These are phyloP conservation scores for Hymenoscyphus linearis DNA, from an alignment of 2,329 filamentous ascomycete genomes.

Conservation along the genomic window DNA sequence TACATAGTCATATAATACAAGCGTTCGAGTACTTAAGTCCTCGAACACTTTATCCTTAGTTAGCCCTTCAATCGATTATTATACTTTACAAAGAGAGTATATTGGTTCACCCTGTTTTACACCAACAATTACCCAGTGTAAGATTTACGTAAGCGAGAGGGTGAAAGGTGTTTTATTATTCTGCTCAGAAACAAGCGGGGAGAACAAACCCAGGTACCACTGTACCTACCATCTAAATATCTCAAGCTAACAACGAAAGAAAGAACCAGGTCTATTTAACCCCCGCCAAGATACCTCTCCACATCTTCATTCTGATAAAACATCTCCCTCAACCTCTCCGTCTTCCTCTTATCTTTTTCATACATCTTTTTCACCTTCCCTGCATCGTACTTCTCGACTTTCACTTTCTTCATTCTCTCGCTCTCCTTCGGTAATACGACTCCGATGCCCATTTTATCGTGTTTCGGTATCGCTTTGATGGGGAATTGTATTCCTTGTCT, in stretches of 20 bases:
- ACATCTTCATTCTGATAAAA: constrained; percentile 74
- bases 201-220: background rate
- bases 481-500: constrained; percentile 70
- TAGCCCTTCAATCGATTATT: no score
- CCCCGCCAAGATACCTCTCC: constrained; percentile 52
- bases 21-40: no score
- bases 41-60: no score
- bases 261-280: constrained; percentile 9
- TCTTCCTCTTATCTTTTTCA: constrained; percentile 55
- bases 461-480: constrained; percentile 64
- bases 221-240: background rate
- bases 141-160: no score
- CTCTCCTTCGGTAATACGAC: constrained; percentile 37
- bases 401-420: constrained; percentile 36
- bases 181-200: no score
- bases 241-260: background rate
- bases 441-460: constrained; percentile 71
- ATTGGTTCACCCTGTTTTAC: no score
- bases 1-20: no score
- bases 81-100: no score
- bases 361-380: constrained; percentile 61
- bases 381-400: constrained; percentile 55
- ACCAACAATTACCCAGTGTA: no score
- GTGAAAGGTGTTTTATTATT: no score
- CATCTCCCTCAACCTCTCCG: constrained; percentile 59